Evolutionary conservation across 1,284 basidiomycete genomes (phyloP).

Genomic region (Papiliotrema fonsecae): DNA sequence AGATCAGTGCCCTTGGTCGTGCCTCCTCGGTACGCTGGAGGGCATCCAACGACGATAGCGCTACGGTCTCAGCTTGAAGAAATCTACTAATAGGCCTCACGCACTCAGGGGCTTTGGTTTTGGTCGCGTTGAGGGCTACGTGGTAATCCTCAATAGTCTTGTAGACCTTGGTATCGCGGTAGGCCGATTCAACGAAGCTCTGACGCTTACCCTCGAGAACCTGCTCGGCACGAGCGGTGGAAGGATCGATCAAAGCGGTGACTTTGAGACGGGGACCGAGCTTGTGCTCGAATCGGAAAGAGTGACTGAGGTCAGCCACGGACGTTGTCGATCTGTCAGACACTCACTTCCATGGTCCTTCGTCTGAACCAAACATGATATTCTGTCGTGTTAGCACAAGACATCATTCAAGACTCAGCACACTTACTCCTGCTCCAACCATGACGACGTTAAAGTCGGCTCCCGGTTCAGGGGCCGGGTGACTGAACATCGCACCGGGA

Average conservation of each 20-base stretch:
- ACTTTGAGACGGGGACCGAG: constrained; percentile 95
- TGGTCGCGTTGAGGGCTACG: constrained; percentile 55
- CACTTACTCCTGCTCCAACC: constrained; percentile 68
- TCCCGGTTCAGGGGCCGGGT: constrained; percentile 46
- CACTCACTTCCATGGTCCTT: constrained; percentile 55
- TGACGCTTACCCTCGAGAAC: constrained; percentile 87
- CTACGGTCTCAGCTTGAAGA: constrained; percentile 13
- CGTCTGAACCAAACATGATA: constrained; percentile 87
- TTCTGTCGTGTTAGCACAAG: constrained; percentile 50
- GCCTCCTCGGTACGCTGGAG: constrained; percentile 87
- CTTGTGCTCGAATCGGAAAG: constrained; percentile 91
- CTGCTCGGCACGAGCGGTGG: constrained; percentile 69
- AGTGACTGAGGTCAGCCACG: constrained; percentile 65
- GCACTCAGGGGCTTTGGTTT: constrained; percentile 50
- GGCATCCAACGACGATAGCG: constrained; percentile 85
- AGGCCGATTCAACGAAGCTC: constrained; percentile 89
- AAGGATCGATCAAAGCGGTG: constrained; percentile 88
- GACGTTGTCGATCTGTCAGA: neutral
- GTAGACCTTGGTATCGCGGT: constrained; percentile 85
- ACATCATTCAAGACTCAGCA: neutral
- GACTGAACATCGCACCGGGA: constrained; percentile 36
- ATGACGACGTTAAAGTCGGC: constrained; percentile 85
- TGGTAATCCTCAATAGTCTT: constrained; percentile 82
- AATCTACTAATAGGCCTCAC: too few species aligned
- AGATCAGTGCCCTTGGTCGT: constrained; percentile 74